phyloP scores from a whole-genome alignment of 768 basidiomycete genomes.

The Russula griseocarnosa region DNA sequence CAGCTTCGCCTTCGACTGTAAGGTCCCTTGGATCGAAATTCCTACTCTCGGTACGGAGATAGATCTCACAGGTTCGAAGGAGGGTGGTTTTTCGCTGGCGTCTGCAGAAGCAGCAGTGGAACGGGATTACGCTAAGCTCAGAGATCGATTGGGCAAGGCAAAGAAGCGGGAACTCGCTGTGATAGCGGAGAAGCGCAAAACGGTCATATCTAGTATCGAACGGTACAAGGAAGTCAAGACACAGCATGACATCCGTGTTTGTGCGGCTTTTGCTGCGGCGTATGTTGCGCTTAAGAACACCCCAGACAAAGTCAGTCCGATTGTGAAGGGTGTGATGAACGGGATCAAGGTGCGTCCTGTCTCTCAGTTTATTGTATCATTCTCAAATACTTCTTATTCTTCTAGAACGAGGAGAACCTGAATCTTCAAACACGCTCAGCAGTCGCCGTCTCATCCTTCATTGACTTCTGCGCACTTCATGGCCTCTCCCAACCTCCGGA shows the following conservation, averaged over 20 bases:
- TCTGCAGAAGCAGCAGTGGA: slow-evolving; percentile 71
- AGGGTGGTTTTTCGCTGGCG: slow-evolving; percentile 72
- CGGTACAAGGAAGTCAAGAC: slow-evolving; percentile 78
- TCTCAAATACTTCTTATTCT: neutral
- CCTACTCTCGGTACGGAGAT: slow-evolving; percentile 75
- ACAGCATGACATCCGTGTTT: slow-evolving; percentile 82
- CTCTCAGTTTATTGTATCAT: neutral
- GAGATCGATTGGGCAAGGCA: slow-evolving; percentile 66
- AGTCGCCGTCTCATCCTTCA: slow-evolving; percentile 77
- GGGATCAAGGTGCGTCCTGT: slow-evolving; percentile 75
- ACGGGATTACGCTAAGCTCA: slow-evolving; percentile 66
- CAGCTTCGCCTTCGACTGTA: slow-evolving; percentile 82
- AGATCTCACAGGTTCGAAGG: slow-evolving; percentile 62
- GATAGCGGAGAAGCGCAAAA: slow-evolving; percentile 71
- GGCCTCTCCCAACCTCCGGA: slow-evolving; percentile 81
- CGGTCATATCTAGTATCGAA: slow-evolving; percentile 66
- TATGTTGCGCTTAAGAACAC: slow-evolving; percentile 82
- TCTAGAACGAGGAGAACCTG: slow-evolving; percentile 79
- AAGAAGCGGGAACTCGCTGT: slow-evolving; percentile 71
- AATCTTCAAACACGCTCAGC: slow-evolving; percentile 90
- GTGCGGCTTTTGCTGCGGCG: slow-evolving; percentile 86
- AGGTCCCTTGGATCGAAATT: slow-evolving; percentile 73
- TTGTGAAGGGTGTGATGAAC: slow-evolving; percentile 96
- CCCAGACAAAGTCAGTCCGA: slow-evolving; percentile 91
- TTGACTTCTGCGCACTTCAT: slow-evolving; percentile 74